phyloP scores from a whole-genome alignment of 2,329 filamentous ascomycete species.

The Curvularia verruculosa region DNA sequence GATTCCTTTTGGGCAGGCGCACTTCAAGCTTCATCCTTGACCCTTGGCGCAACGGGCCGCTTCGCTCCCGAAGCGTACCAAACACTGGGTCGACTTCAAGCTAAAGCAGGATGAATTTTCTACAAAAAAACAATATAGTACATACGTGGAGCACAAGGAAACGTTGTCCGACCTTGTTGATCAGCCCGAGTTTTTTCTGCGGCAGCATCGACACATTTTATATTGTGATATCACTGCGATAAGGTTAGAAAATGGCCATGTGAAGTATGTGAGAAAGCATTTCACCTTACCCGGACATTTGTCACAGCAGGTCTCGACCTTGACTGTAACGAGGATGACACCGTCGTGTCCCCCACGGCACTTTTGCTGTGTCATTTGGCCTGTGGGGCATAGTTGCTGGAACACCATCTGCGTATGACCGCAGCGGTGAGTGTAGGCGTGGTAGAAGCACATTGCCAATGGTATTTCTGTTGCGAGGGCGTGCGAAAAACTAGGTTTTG shows the following conservation, averaged over 20 bases:
- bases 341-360: conserved; percentile 41
- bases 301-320: conserved; percentile 37
- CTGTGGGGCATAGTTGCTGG: conserved; percentile 37
- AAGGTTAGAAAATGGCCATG: neutral
- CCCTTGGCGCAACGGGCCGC: conserved; percentile 16
- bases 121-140: neutral
- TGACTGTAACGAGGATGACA: conserved; percentile 39
- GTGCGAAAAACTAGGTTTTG: too few relatives aligned
- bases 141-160: neutral
- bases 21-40: conserved; percentile 20
- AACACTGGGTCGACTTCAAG: neutral
- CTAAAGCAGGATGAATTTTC: neutral
- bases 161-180: neutral
- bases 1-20: neutral
- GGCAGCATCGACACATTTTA: too few relatives aligned
- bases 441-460: conserved; percentile 55
- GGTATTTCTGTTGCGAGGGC: neutral
- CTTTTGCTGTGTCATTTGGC: conserved; percentile 42
- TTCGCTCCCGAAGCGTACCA: conserved; percentile 10
- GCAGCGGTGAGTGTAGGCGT: conserved; percentile 55
- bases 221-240: neutral
- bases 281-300: conserved; percentile 33
- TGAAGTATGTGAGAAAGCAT: neutral
- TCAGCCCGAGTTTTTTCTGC: neutral
- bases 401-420: conserved; percentile 52